Evolutionary conservation across 2,329 filamentous ascomycete genomes (phyloP), one percentile per base, ranked within the genome.

Genomic region (Phaeophleospora eucalypticola): DNA sequence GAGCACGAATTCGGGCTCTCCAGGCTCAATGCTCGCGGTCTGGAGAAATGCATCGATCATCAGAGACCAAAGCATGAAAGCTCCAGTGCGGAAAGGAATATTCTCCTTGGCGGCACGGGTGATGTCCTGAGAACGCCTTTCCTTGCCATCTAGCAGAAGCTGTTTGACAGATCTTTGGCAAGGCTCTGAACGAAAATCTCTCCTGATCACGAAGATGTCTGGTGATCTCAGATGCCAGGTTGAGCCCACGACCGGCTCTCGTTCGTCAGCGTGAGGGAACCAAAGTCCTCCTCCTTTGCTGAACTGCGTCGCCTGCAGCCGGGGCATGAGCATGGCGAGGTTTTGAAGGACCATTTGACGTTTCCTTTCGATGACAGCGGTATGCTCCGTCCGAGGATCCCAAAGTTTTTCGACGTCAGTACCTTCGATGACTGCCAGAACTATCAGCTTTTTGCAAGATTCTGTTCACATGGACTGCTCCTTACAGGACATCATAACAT

Each of bases 401-500:
- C 51, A 50, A 16, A n/a, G n/a, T n/a, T n/a, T n/a, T n/a, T n/a
- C n/a, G n/a, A n/a, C n/a, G n/a, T n/a, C n/a, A n/a, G n/a, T n/a
- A n/a, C n/a, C n/a, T n/a, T n/a, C n/a, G n/a, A n/a, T n/a, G n/a
- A n/a, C n/a, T n/a, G n/a, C n/a, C n/a, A n/a, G n/a, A n/a, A n/a
- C n/a, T n/a, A n/a, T n/a, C n/a, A n/a, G n/a, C n/a, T n/a, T n/a
- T n/a, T n/a, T 43, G 21, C 41, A 27, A 43, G 2, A 56, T 4
- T 34, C 35, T 15, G 39, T 43, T 20, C 32, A 37, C 15, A 51
- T 21, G 2, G 35, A 20, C 24, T 19, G 47, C 54, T 46, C 33
- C 4, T 54, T 20, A 21, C 41, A 57, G 3, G 44, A 43, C 54
- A 54, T 57, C 17, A 53, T 24, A 8, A 50, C 55, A 20, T 53